Evolutionary conservation across 305 asterid species (phyloP).

Genomic region (Solanum hybrid): DNA sequence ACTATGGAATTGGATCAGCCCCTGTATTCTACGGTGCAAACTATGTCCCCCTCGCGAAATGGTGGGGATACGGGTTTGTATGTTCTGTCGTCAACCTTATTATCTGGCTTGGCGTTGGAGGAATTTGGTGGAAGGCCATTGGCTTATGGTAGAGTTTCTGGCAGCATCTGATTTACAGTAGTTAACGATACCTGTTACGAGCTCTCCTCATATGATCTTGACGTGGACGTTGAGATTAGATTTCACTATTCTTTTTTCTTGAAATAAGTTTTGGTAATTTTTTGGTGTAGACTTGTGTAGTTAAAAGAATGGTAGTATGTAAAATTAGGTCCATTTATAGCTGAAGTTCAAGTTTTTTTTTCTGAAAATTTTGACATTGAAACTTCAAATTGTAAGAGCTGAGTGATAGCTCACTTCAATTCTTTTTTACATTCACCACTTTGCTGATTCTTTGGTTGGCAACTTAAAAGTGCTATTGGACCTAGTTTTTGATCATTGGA

Average conservation of each 20-base stretch:
- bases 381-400: slow-evolving; percentile 5
- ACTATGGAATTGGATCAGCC: slow-evolving; percentile 95
- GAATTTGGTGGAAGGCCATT: slow-evolving; percentile 89
- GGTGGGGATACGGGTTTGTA: slow-evolving; percentile 99
- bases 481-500: not conserved
- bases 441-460: not conserved
- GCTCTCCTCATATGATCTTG: slow-evolving; percentile 1
- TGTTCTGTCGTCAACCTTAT: slow-evolving; percentile 73
- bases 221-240: not conserved
- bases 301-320: not conserved
- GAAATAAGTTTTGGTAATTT: slow-evolving; percentile 3
- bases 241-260: not conserved
- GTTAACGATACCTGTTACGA: not conserved
- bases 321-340: slow-evolving; percentile 9
- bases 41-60: slow-evolving; percentile 82
- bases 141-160: slow-evolving; percentile 52
- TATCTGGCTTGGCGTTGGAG: slow-evolving; percentile 93
- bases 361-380: slow-evolving; percentile 7
- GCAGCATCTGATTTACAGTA: not conserved
- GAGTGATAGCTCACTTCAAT: not conserved
- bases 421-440: not conserved
- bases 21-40: slow-evolving; percentile 96
- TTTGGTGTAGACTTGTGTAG: not conserved
- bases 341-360: slow-evolving; percentile 7
- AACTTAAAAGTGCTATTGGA: not conserved